Conservation (phyloP, 192 early-diverging fungal genomes). For the Rhizophagus clarus region DNA sequence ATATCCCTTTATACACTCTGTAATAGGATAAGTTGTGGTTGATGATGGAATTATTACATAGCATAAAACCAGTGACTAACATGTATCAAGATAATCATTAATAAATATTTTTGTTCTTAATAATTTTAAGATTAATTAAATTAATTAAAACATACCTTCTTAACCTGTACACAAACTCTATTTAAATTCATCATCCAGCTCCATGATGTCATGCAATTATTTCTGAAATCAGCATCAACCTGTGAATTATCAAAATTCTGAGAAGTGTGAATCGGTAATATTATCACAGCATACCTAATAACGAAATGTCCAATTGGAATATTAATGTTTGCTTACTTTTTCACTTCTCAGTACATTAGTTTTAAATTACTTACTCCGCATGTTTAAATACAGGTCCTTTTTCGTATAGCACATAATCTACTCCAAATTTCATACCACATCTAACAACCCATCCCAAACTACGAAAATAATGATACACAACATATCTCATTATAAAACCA, state of each 20-base stretch:
- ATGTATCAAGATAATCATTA: neutral
- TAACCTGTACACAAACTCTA: slow-evolving; percentile 18
- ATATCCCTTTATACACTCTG: slow-evolving; percentile 3
- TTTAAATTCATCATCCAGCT: neutral
- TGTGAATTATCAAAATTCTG: neutral
- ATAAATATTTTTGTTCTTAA: neutral
- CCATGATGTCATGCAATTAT: neutral
- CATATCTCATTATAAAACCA: slow-evolving; percentile 68
- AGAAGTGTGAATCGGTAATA: neutral
- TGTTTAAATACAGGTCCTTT: slow-evolving; percentile 61
- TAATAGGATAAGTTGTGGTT: neutral
- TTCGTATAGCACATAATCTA: slow-evolving; percentile 71
- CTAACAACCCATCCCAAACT: slow-evolving; percentile 82
- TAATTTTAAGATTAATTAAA: neutral
- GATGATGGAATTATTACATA: slow-evolving; percentile 5
- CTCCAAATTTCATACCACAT: slow-evolving; percentile 83
- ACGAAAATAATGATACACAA: slow-evolving; percentile 82
- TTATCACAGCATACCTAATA: slow-evolving; percentile 2
- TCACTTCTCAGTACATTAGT: neutral
- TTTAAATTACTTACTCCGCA: slow-evolving; percentile 46
- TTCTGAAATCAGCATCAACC: neutral
- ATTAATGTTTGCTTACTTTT: neutral
- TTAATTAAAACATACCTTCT: slow-evolving; percentile 9
- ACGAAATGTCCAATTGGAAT: neutral
- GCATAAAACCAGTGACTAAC: slow-evolving; percentile 9